Base-by-base conservation (phyloP, 257 asterid genomes). In the Lantana camara region DNA sequence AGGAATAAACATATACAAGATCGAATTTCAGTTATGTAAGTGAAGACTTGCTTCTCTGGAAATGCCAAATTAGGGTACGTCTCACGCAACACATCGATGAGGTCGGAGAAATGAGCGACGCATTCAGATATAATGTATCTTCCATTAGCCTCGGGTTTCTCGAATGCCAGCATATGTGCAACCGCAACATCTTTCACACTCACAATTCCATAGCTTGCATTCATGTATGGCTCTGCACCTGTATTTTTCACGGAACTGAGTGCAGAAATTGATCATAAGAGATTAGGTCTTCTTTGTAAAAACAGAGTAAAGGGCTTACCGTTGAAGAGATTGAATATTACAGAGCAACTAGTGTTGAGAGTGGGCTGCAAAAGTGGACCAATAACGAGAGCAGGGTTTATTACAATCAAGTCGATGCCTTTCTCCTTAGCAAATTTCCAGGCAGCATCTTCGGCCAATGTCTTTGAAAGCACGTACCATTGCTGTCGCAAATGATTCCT, bases 391-490 rank as follows among this genome's bases (percentile, higher is more conserved):
- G 86, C 75, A 8, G 95, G 95, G 69, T 86, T 86, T 63, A 86
- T 75, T 42, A 63, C 54, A n/a, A 83, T 86, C 90, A 86, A 60
- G 71, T 86, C 79, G 4, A 86, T 60, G n/a, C 85, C 83, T 37
- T 67, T 86, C 69, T 86, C 91, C 59, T 77, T 75, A 8, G 72
- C 83, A 72, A 81, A 86, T 59, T 83, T 76, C 91, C 95, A 86
- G 1, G 89, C 88, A 49, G 85, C 89, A 6, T 83, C 79, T 75
- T 86, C 95, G 11, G 95, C 91, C 75, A 86, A 44, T 37, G 89
- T 79, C 78, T 86, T 86, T 17, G 89, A 83, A 44, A 86, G 90
- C 34, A 78, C 79, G 53, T 88, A 88, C 96, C 96, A 88, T 57
- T 66, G 69, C 96, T 89, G 79, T 41, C 44, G 19, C 44, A 47